These are phyloP conservation scores for Penicillium sp. DNA, from an alignment of 2,329 filamentous ascomycete genomes.

Conservation along the genomic window DNA sequence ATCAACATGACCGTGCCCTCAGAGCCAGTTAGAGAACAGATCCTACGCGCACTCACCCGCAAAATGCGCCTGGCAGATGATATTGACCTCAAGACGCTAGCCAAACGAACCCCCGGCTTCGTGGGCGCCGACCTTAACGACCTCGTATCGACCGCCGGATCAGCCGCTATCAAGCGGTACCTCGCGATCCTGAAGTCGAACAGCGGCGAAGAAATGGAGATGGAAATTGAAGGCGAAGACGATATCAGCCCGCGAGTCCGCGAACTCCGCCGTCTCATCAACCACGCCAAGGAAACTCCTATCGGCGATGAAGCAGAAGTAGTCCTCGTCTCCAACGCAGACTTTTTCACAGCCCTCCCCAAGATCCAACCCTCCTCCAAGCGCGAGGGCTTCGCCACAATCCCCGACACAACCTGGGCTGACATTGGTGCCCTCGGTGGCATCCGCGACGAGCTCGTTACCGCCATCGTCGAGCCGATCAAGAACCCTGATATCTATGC, in stretches of 20 bases:
- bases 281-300: conserved; percentile 51
- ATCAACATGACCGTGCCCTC: conserved; percentile 87
- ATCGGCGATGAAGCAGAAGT: conserved; percentile 54
- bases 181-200: conserved; percentile 52
- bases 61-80: conserved; percentile 63
- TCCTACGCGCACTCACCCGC: conserved; percentile 69
- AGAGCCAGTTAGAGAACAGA: conserved; percentile 70
- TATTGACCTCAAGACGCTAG: conserved; percentile 70
- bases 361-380: conserved; percentile 77
- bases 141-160: conserved; percentile 63
- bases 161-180: conserved; percentile 62
- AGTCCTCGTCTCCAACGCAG: conserved; percentile 59
- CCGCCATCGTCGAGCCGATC: conserved; percentile 88
- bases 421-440: conserved; percentile 81
- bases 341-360: conserved; percentile 73
- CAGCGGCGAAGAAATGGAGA: conserved; percentile 41
- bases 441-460: conserved; percentile 77
- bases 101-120: conserved; percentile 84
- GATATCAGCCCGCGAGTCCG: conserved; percentile 41
- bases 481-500: conserved; percentile 74
- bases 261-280: conserved; percentile 52
- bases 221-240: conserved; percentile 51
- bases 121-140: conserved; percentile 85
- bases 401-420: conserved; percentile 88
- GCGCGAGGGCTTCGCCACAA: conserved; percentile 90